These are phyloP conservation scores for Sicyos baderoa DNA, from an alignment of 306 rosid genomes.

Conservation along the genomic window DNA sequence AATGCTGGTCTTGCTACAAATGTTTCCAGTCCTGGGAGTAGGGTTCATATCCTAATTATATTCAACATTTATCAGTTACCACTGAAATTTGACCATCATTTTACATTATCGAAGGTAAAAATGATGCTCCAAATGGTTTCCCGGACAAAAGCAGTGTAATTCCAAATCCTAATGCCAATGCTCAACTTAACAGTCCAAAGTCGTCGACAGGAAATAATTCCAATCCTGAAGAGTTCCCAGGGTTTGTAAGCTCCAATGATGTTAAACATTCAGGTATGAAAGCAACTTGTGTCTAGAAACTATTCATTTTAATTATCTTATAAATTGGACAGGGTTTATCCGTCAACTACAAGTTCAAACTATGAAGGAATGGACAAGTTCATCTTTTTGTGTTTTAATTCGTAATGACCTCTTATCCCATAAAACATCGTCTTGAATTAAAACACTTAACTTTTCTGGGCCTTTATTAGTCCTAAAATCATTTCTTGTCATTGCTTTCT, in stretches of 20 bases:
- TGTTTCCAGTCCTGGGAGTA: conserved; percentile 29
- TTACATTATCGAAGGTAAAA: conserved; percentile 28
- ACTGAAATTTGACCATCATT: conserved; percentile 13
- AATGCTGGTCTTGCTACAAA: conserved; percentile 37
- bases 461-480: background rate
- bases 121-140: conserved; percentile 25
- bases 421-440: background rate
- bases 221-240: conserved; percentile 53
- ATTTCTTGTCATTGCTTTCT: background rate
- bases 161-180: conserved; percentile 38
- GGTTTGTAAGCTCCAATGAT: conserved; percentile 40
- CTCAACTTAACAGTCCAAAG: conserved; percentile 37
- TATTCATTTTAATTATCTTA: conserved; percentile 2
- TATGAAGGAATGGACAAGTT: background rate
- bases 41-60: conserved; percentile 1
- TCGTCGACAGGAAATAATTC: conserved; percentile 31
- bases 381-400: background rate
- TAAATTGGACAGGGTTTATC: too few species aligned
- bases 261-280: conserved; percentile 52
- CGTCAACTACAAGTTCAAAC: background rate
- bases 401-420: background rate
- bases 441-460: background rate
- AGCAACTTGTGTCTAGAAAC: conserved; percentile 6
- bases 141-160: conserved; percentile 36
- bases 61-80: background rate